Percentiles rank a stretch among this genome's conserved stretches.
Evolutionary conservation across 371 early-diverging fungal genomes (phyloP).

Genomic region (Lichtheimia corymbifera): DNA sequence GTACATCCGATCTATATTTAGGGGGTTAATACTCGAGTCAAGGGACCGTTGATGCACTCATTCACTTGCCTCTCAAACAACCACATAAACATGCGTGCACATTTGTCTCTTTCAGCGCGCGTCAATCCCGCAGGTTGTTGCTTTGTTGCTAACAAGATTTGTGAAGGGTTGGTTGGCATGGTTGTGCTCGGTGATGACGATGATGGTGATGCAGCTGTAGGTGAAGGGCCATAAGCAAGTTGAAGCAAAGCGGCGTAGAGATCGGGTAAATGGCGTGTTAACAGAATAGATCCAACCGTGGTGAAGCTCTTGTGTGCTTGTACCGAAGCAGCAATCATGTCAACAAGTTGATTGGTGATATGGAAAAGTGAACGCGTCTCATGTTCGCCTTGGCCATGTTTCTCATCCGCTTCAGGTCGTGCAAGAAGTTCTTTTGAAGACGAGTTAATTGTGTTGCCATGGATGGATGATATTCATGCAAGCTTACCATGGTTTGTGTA

Average conservation of each 20-base stretch:
- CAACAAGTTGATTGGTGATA: conserved; percentile 21
- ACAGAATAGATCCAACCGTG: conserved; percentile 58
- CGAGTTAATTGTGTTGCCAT: not conserved
- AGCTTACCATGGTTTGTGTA: conserved; percentile 49
- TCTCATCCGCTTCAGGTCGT: not conserved
- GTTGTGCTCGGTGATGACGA: not conserved
- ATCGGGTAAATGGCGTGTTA: conserved; percentile 61
- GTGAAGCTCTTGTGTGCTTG: conserved; percentile 45
- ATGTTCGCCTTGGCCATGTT: not conserved
- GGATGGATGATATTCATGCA: not conserved
- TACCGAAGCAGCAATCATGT: conserved; percentile 26
- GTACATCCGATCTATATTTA: conserved; percentile 46
- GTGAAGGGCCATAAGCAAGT: conserved; percentile 65
- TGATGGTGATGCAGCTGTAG: conserved; percentile 5
- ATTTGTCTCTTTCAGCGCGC: conserved; percentile 48
- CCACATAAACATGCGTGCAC: conserved; percentile 49
- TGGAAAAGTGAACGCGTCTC: conserved; percentile 9
- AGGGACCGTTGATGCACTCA: not conserved
- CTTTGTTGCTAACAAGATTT: conserved; percentile 9
- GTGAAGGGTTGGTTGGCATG: conserved; percentile 22
- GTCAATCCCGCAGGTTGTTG: conserved; percentile 14
- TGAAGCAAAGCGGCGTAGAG: conserved; percentile 68
- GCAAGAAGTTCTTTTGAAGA: conserved; percentile 11
- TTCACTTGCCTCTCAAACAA: conserved; percentile 34
- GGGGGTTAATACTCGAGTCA: not conserved